These are phyloP conservation scores for Nicotiana paniculata DNA, from an alignment of 257 asterid species.

Conservation along the genomic window DNA sequence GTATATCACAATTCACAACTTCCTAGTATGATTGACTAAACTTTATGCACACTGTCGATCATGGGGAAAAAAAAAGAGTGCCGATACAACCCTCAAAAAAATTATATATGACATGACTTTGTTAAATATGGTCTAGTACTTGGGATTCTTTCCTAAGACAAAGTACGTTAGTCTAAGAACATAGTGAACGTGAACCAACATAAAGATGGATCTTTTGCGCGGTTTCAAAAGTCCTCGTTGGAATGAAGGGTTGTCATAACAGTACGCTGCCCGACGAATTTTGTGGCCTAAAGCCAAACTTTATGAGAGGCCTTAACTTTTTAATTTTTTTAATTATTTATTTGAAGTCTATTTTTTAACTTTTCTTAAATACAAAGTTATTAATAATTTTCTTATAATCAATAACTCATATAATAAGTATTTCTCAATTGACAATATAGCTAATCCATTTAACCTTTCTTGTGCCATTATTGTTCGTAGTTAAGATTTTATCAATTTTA, in stretches of 20 bases:
- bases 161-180: background rate
- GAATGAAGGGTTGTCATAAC: background rate
- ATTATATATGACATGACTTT: background rate
- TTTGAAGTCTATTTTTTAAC: too few relatives aligned
- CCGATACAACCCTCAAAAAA: background rate
- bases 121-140: background rate
- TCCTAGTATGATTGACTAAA: background rate
- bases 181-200: background rate
- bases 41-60: background rate
- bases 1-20: background rate
- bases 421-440: too few relatives aligned
- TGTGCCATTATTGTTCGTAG: too few relatives aligned
- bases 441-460: too few relatives aligned
- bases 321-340: too few relatives aligned
- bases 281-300: too few relatives aligned
- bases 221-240: background rate
- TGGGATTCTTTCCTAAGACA: background rate
- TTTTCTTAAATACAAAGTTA: too few relatives aligned
- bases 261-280: too few relatives aligned
- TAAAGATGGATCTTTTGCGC: background rate
- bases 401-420: too few relatives aligned
- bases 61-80: background rate
- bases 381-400: too few relatives aligned
- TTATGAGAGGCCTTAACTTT: too few relatives aligned
- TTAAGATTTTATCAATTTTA: too few relatives aligned